Conservation (phyloP, 331 rosid species). For the Malus hybrid region DNA sequence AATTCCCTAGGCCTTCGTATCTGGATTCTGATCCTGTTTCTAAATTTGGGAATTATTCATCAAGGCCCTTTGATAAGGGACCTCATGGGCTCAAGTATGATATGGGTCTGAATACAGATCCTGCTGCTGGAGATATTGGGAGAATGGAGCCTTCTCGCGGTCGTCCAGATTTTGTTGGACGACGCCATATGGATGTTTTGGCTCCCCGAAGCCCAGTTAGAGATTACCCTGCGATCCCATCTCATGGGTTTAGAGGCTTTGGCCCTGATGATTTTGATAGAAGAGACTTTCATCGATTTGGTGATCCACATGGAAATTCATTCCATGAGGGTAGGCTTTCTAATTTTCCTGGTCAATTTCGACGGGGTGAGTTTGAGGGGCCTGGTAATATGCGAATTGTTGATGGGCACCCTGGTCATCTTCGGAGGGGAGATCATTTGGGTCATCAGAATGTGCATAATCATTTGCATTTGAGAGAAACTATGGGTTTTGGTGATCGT, state of each 20-base stretch:
- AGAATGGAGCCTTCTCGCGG: constrained; percentile 35
- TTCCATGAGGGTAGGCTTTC: constrained; percentile 64
- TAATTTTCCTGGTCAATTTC: constrained; percentile 52
- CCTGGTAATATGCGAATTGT: constrained; percentile 59
- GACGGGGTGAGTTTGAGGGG: constrained; percentile 69
- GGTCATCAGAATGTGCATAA: constrained; percentile 58
- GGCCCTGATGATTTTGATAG: constrained; percentile 70
- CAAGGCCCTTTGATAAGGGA: constrained; percentile 49
- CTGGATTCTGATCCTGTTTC: constrained; percentile 50
- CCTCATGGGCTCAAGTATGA: constrained; percentile 29
- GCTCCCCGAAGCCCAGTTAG: constrained; percentile 59
- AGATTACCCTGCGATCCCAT: constrained; percentile 51
- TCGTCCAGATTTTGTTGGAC: constrained; percentile 52
- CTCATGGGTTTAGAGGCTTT: constrained; percentile 51
- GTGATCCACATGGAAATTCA: constrained; percentile 47
- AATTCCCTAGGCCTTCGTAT: constrained; percentile 54
- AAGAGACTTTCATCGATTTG: constrained; percentile 55
- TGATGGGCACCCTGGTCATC: constrained; percentile 47
- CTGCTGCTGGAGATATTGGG: constrained; percentile 35
- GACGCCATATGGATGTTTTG: constrained; percentile 50
- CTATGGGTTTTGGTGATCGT: constrained; percentile 62
- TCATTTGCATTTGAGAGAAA: constrained; percentile 56
- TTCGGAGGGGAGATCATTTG: constrained; percentile 55
- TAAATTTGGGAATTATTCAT: constrained; percentile 37
- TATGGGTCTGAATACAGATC: constrained; percentile 25